These are phyloP conservation scores for Sporisorium sorghi DNA, from an alignment of 1,284 basidiomycete genomes.

Conservation along the genomic window DNA sequence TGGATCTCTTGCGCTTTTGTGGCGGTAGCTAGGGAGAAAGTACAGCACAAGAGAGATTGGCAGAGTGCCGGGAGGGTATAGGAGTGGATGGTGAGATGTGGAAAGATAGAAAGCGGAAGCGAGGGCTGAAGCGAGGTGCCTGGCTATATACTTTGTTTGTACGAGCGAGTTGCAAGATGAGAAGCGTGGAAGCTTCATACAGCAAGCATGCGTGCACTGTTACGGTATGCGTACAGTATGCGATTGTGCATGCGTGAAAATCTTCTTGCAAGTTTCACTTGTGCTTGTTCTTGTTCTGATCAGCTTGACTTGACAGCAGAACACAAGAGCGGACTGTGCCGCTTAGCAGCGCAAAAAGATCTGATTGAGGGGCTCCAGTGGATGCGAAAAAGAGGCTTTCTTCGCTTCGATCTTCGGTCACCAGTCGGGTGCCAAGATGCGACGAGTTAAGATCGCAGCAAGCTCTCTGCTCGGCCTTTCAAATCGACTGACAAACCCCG, in stretches of 20 bases:
- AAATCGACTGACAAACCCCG: conserved; percentile 5
- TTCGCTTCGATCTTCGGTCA: conserved; percentile 17
- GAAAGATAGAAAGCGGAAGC: not conserved
- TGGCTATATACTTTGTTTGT: conserved; percentile 6
- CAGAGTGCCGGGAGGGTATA: not conserved
- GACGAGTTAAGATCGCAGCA: conserved; percentile 12
- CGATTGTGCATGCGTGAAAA: not conserved
- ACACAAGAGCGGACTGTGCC: not conserved
- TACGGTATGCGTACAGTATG: not conserved
- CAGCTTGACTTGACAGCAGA: not conserved
- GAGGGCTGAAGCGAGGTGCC: not conserved
- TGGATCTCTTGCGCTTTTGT: conserved; percentile 9
- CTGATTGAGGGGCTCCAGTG: conserved; percentile 16
- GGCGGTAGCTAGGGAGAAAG: not conserved
- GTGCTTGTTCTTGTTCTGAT: too few species aligned
- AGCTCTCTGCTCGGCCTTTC: conserved; percentile 2
- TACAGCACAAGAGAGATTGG: not conserved
- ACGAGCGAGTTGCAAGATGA: not conserved
- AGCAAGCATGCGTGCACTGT: too few species aligned
- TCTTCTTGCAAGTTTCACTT: too few species aligned
- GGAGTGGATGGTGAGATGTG: conserved; percentile 2
- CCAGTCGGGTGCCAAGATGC: conserved; percentile 5
- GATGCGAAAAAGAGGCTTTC: not conserved
- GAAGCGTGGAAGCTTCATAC: too few species aligned
- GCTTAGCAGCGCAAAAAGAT: conserved; percentile 4